Evolutionary conservation across 331 rosid genomes (phyloP), one percentile per base, ranked within the genome.

Genomic region (Arachis monticola): DNA sequence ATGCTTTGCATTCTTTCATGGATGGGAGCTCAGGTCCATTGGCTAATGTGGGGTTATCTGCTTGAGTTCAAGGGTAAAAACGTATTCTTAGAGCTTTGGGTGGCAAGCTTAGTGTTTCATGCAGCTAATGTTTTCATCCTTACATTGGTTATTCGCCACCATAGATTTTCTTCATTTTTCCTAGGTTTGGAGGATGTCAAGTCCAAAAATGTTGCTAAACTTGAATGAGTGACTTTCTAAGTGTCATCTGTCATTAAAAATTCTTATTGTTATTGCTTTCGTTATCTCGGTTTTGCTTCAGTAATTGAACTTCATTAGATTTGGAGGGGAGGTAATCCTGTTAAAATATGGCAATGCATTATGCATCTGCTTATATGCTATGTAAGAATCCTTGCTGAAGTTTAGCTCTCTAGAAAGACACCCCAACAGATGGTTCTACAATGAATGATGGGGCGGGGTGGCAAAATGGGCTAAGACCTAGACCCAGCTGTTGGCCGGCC

Each of bases 21-120:
- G 97, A 87, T 88, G 10, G 97, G 86, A 69, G 91, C 92, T 69
- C 99, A 90, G 79, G 80, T 76, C 73, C 97, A 92, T 58, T 94
- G 99, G 99, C 79, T 94, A 79, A 67, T 87, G 89, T 94, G 99
- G 99, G 97, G 92, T 13, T 94, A 94, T 81, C 63, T 88, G 84
- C 96, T 88, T 5, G 98, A 94, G 83, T 94, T 94, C 85, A 90
- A 87, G 85, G 97, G 97, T 11, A 79, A 81, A 74, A 92, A 90
- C 76, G 97, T 92, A 59, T 88, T 94, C 81, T 77, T 88, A 63
- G 91, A 90, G 69, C 88, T 88, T 30, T 94, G 99, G 99, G 53
- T 70, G 13, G 99, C 92, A 63, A 52, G 97, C 87, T 83, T 94
- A 70, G 12, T 92, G 75, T 94, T 94, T 86, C 69, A 92, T 17